Evolutionary conservation across 2,329 filamentous ascomycete species (phyloP), one percentile per base, ranked within the genome.

Genomic region (Microcyclosporella mali): DNA sequence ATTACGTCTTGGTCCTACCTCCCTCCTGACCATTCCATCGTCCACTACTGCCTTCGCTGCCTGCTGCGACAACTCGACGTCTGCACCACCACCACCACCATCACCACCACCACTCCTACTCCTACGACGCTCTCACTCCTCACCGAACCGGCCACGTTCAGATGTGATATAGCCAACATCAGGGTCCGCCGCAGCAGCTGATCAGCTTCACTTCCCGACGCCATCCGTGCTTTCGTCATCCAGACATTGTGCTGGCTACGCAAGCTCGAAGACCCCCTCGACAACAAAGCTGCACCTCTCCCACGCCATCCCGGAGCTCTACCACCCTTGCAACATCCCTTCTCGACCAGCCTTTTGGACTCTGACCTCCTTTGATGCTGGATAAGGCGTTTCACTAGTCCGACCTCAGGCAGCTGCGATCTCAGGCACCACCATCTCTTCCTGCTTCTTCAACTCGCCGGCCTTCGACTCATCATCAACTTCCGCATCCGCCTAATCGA

Each of bases 381-480:
- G 29, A 43, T 34, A 46, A 43, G 40, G 45, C 40, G 16, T 42
- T 46, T 35, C 46, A 45, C 31, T 33, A 35, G 32, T 19, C 46
- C 42, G 41, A 43, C 46, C 45, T 43, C 49, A 50, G 49, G 51
- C 51, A 50, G 28, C 48, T 40, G n/a, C 37, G 40, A 31, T 40
- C 44, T 39, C 32, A 40, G 40, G 37, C 40, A 50, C 34, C 40
- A 30, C 17, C 37, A 38, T 32, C 44, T 38, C 42, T 31, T 14
- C 35, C 40, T 27, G 35, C 35, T 28, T 29, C 29, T 37, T 29
- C 43, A 33, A 40, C 39, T 39, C 37, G 27, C 21, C 38, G 25
- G 38, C 34, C 28, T 18, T 25, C 29, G 27, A 37, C 37, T 37
- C 42, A 40, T 39, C 37, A 25, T 34, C 27, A 19, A 25, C 41